Base-by-base conservation (phyloP, 352 stramenopile species). In the Phytophthora nicotianae region DNA sequence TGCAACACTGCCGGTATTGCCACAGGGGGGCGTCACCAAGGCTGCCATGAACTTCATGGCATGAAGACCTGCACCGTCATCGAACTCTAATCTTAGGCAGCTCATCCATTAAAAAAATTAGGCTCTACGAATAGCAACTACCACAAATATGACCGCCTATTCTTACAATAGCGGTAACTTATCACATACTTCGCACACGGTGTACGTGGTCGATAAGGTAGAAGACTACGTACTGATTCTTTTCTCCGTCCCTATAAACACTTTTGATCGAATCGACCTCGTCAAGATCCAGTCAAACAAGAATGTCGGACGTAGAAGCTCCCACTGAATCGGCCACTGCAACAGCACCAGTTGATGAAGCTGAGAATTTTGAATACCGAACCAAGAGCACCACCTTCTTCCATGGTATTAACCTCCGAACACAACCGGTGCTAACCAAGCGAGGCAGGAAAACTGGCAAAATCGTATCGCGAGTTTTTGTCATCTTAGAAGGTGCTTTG, bases 371-470 rank as follows among this genome's bases (percentile, higher is more conserved):
- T 27, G 47, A 64, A 3, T 11, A 59, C 19, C 2, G 35, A 4
- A 58, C 23, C 11, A 24, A 63, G 35, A 57, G 49, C 5, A 58
- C 58, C 21, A 52, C 61, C 49, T 79, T 79, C 45, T 91, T 93
- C 65, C 81, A 86, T 20, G 74, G 73, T 32, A 43, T 90, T 14
- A 78, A 93, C 50, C 74, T 93, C 20, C 72, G 64, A 7, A 75
- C 68, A n/a, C 82, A 89, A 69, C 78, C 84, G 4, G 83, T 79
- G 41, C 64, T 93, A 20, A 93, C 84, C 10, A 93, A 93, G 51
- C 80, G 84, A 45, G 84, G 84, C 4, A 73, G 74, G 46, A 88
- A 86, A 54, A 86, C 77, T 26, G 68, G 74, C 33, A 83, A 86
- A 33, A 75, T 89, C 16, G 84, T 89, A 49, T 82, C 83, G 45